Base-by-base conservation (phyloP, 2,329 filamentous ascomycete species). In the Rugonectria rugulosa region DNA sequence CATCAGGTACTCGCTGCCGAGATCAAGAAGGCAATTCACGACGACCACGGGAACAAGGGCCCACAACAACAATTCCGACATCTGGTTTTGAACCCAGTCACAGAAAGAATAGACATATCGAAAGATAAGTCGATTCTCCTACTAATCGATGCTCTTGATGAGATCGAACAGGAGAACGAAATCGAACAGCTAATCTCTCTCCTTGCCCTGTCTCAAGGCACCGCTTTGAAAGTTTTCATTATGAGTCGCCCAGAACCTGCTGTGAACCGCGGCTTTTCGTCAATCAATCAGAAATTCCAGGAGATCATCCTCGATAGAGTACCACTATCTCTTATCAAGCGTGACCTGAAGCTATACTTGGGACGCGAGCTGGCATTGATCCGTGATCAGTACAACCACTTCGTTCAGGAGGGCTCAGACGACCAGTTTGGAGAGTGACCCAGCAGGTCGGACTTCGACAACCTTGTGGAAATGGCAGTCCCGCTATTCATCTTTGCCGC, bases 291-390 rank as follows among this genome's bases (percentile, higher is more conserved):
- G 20, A 37, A 14, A 1, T 53, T 65, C 37, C 36, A 60, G 12
- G 23, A 65, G 37, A 24, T 78, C 2, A 57, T 70, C 6, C 72
- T 79, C 9, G 72, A 79, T 34, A 57, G 75, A 12, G 66, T 77
- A 27, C 55, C 65, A 0, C 14, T 62, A 32, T n/a, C 50, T 2
- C 49, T 70, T 2, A 66, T 79, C 4, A 51, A 73, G 49, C 64
- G 67, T 8, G 78, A 80, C 56, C 73, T 80, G 20, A 37, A 24
- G 2, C 17, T 61, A 9, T 78, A 70, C 56, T 44, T 79, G 11
- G 20, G 60, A 6, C 19, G 65, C 24, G 56, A 72, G 38, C 61
- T 79, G 12, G 31, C 19, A 2, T 50, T 45, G 5, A 74, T 79
- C 26, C 56, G 61, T 32, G 20, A 62, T 2, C 41, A 68, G 1